A percentile compares a stretch with the other conserved stretches of the same genome.
Evolutionary conservation across 2,329 filamentous ascomycete species (phyloP).

Genomic region (Albophoma yamanashiensis): DNA sequence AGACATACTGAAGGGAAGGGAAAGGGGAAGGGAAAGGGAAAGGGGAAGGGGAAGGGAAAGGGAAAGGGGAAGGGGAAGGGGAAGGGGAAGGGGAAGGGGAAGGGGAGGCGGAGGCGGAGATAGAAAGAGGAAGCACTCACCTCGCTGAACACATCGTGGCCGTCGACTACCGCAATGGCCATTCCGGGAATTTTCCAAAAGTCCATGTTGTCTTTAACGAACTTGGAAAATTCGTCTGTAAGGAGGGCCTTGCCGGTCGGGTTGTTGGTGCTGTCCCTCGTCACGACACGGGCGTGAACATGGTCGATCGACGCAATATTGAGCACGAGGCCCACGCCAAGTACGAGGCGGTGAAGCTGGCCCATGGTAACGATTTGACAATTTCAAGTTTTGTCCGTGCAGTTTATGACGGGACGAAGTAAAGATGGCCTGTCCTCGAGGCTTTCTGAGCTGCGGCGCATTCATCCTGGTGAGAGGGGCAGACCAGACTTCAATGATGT

Average conservation of each 20-base stretch:
- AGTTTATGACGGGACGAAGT: no score
- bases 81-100: no score
- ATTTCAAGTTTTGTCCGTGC: neutral
- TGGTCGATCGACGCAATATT: neutral
- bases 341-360: neutral
- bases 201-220: constrained; percentile 2
- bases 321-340: neutral
- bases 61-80: no score
- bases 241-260: neutral
- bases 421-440: no score
- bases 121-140: constrained; percentile 2
- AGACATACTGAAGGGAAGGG: no score
- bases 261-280: no score
- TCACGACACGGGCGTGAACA: neutral
- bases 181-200: constrained; percentile 5
- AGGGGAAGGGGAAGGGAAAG: no score
- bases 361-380: neutral
- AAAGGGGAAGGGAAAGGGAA: no score
- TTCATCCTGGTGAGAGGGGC: no score
- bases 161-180: constrained; percentile 23
- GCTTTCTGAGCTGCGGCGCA: no score
- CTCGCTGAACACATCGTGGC: constrained; percentile 12
- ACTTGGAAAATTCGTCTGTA: constrained; percentile 2
- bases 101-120: no score
- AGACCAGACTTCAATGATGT: no score